A percentile compares a stretch with the other conserved stretches of the same genome.
Evolutionary conservation across 2,329 filamentous ascomycete species (phyloP).

Genomic region (Alternaria brassicae): DNA sequence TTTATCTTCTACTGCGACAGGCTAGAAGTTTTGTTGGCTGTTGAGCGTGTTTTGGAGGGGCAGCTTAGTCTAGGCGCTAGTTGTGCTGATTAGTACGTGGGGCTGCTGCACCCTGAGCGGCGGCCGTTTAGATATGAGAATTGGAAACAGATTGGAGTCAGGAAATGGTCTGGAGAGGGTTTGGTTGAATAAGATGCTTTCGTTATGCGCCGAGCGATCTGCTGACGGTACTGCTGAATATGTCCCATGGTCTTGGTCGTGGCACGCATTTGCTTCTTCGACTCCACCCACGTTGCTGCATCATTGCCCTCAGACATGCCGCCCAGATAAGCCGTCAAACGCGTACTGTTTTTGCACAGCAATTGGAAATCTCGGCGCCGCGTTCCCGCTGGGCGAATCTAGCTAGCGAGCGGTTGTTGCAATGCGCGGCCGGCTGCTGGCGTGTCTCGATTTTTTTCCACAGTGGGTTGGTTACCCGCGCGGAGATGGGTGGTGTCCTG

Average conservation of each 20-base stretch:
- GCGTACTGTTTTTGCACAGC: conserved; percentile 25
- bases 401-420: conserved; percentile 22
- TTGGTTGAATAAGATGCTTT: conserved; percentile 13
- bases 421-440: conserved; percentile 37
- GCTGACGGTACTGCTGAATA: conserved; percentile 18
- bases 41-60: conserved; percentile 36
- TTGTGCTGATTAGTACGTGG: conserved; percentile 30
- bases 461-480: conserved; percentile 26
- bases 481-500: conserved; percentile 24
- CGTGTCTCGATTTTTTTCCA: conserved; percentile 21
- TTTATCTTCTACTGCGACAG: conserved; percentile 30
- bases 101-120: conserved; percentile 28
- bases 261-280: conserved; percentile 30
- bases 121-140: conserved; percentile 24
- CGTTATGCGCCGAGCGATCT: conserved; percentile 14
- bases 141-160: conserved; percentile 23
- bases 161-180: conserved; percentile 7
- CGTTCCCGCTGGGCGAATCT: conserved; percentile 21
- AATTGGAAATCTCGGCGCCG: conserved; percentile 35
- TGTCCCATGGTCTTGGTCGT: conserved; percentile 14
- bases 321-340: conserved; percentile 38
- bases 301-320: conserved; percentile 30
- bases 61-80: conserved; percentile 27
- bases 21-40: conserved; percentile 32
- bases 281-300: conserved; percentile 34